Evolutionary conservation across 2,329 filamentous ascomycete genomes (phyloP).

Genomic region (Rutstroemia sp.): DNA sequence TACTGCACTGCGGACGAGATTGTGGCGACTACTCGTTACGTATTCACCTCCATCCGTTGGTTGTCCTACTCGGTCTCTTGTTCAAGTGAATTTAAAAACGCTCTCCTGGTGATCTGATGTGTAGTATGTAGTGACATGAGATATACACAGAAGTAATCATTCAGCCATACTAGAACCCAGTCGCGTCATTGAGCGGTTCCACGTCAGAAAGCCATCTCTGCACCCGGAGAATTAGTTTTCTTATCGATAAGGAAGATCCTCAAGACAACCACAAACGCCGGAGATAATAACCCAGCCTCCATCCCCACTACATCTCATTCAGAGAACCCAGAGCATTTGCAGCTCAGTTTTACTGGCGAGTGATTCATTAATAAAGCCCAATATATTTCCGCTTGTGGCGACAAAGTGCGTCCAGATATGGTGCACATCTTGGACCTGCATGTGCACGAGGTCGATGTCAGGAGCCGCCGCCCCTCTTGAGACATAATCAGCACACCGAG

Average conservation of each 20-base stretch:
- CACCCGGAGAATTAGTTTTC: background rate
- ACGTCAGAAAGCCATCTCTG: background rate
- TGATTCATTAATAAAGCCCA: background rate
- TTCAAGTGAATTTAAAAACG: background rate
- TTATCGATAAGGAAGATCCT: slow-evolving; percentile 8
- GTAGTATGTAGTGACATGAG: background rate
- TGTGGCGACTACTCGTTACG: too few species aligned
- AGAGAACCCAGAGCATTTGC: background rate
- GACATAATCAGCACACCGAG: slow-evolving; percentile 8
- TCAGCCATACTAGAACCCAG: background rate
- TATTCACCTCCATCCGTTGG: too few species aligned
- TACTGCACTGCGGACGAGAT: too few species aligned
- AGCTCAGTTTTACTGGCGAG: background rate
- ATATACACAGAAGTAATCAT: background rate
- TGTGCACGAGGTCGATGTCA: slow-evolving; percentile 22
- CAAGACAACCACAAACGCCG: background rate
- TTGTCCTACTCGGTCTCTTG: too few species aligned
- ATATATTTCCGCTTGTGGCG: background rate
- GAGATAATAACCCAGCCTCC: slow-evolving; percentile 1
- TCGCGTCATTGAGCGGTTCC: background rate
- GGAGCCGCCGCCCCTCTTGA: slow-evolving; percentile 19
- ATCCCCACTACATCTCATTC: background rate
- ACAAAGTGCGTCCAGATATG: slow-evolving; percentile 5
- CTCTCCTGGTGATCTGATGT: background rate
- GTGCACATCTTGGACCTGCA: slow-evolving; percentile 4